Percentiles rank a stretch among this genome's conserved stretches.
phyloP scores from a whole-genome alignment of 352 stramenopile genomes.

The Phytophthora capsici region DNA sequence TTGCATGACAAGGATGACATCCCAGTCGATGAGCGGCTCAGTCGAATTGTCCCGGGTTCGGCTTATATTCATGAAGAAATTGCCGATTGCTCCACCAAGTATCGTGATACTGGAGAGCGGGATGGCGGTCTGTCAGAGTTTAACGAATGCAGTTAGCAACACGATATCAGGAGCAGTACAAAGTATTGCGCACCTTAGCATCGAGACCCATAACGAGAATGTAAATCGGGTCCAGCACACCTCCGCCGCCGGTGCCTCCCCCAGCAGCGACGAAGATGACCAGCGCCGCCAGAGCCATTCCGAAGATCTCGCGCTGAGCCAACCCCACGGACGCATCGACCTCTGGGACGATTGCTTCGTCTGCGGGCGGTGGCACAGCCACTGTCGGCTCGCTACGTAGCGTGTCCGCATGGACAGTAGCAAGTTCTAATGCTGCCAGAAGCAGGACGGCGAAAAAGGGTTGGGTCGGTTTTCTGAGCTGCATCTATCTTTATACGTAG shows the following conservation, averaged over 20 bases:
- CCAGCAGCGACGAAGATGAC: slow-evolving; percentile 89
- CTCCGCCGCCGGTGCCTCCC: slow-evolving; percentile 92
- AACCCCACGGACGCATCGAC: slow-evolving; percentile 25
- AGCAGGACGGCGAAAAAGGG: background rate
- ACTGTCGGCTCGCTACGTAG: slow-evolving; percentile 11
- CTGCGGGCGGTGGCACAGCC: background rate
- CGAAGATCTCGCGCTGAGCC: slow-evolving; percentile 52
- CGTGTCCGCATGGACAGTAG: slow-evolving; percentile 10
- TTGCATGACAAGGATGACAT: slow-evolving; percentile 97
- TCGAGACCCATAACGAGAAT: slow-evolving; percentile 94
- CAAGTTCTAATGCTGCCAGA: background rate
- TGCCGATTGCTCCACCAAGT: slow-evolving; percentile 93
- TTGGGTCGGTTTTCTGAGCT: slow-evolving; percentile 5
- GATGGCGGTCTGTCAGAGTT: slow-evolving; percentile 80
- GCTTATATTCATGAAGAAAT: slow-evolving; percentile 91
- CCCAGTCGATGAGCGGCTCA: slow-evolving; percentile 96
- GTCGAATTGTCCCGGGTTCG: slow-evolving; percentile 91
- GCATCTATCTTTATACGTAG: background rate
- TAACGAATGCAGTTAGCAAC: background rate
- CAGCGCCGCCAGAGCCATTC: slow-evolving; percentile 58
- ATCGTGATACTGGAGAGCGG: slow-evolving; percentile 97
- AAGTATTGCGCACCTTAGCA: slow-evolving; percentile 60
- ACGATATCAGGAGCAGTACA: background rate
- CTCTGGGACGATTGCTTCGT: slow-evolving; percentile 19
- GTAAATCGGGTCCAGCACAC: slow-evolving; percentile 97